A percentile compares a stretch with the other conserved stretches of the same genome.
Conservation (phyloP, 176 grass and related monocot species). For the Olyra latifolia region DNA sequence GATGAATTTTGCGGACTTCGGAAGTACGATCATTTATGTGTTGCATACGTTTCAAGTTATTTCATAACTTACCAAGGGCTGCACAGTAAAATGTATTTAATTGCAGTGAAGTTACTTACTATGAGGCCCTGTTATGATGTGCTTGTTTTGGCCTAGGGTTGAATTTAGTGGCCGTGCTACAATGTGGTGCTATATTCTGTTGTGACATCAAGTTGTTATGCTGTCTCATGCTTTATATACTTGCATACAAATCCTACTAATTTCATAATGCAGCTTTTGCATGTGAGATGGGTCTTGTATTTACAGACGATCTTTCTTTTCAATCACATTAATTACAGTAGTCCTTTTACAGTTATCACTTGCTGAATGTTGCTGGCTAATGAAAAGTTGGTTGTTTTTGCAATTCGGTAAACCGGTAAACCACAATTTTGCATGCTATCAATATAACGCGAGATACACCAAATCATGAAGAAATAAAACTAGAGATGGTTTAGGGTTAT, state of each 20-base stretch:
- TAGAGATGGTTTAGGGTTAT: background rate
- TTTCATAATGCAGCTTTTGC: background rate
- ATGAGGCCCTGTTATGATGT: background rate
- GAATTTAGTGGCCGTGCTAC: conserved; percentile 2
- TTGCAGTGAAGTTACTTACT: background rate
- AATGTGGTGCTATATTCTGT: conserved; percentile 7
- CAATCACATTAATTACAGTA: background rate
- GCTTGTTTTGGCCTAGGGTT: background rate
- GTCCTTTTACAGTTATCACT: background rate
- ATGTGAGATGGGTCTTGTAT: background rate
- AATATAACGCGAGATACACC: background rate
- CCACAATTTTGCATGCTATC: background rate
- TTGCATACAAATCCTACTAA: background rate
- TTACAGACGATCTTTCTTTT: background rate
- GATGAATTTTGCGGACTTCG: background rate
- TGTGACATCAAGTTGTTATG: background rate
- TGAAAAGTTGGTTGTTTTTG: background rate
- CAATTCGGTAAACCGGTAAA: background rate
- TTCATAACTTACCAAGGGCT: background rate
- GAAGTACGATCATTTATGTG: background rate
- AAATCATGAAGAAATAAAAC: background rate
- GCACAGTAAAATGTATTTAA: background rate
- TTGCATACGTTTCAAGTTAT: background rate
- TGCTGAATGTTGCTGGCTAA: background rate
- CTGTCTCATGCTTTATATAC: background rate